A percentile compares a stretch with the other conserved stretches of the same genome.
phyloP scores from a whole-genome alignment of 23 red algal genomes.

The Pyropia yezoensis region DNA sequence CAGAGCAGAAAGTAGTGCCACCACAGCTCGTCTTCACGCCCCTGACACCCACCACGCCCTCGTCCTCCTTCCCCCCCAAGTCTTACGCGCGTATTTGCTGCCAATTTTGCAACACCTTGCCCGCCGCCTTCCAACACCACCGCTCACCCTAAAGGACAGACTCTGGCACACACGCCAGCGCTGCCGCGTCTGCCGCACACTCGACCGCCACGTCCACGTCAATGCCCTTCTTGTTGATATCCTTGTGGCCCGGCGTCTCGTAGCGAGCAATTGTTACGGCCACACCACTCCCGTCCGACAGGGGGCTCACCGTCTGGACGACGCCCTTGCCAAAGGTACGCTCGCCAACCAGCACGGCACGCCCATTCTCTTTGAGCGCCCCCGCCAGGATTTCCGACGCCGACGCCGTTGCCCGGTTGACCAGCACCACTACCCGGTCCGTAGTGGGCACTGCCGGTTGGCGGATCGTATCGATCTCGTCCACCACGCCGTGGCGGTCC shows the following conservation, averaged over 20 bases:
- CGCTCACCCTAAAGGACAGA: neutral
- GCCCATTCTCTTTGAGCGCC: constrained; percentile 76
- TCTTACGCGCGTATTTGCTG: too few species aligned
- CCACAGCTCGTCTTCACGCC: too few species aligned
- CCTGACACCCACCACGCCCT: too few species aligned
- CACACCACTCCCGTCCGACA: constrained; percentile 81
- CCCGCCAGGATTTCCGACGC: constrained; percentile 90
- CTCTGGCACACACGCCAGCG: constrained; percentile 33
- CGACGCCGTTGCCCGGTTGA: constrained; percentile 86
- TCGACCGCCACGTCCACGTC: constrained; percentile 34
- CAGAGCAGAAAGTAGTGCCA: too few species aligned
- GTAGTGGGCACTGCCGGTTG: constrained; percentile 11
- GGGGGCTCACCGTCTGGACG: constrained; percentile 77
- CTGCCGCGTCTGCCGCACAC: constrained; percentile 53
- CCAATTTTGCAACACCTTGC: too few species aligned
- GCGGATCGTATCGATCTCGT: constrained; percentile 37
- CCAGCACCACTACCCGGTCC: constrained; percentile 50
- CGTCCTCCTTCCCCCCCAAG: too few species aligned
- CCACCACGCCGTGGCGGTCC: constrained; percentile 53
- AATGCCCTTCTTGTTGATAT: constrained; percentile 94
- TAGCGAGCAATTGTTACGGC: constrained; percentile 87
- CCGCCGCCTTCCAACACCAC: too few species aligned
- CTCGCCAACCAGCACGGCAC: constrained; percentile 61
- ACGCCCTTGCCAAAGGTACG: constrained; percentile 97
- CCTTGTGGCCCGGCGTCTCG: constrained; percentile 75